Evolutionary conservation across 2,329 filamentous ascomycete genomes (phyloP), one percentile per base, ranked within the genome.

Genomic region (Cercospora berteroae): DNA sequence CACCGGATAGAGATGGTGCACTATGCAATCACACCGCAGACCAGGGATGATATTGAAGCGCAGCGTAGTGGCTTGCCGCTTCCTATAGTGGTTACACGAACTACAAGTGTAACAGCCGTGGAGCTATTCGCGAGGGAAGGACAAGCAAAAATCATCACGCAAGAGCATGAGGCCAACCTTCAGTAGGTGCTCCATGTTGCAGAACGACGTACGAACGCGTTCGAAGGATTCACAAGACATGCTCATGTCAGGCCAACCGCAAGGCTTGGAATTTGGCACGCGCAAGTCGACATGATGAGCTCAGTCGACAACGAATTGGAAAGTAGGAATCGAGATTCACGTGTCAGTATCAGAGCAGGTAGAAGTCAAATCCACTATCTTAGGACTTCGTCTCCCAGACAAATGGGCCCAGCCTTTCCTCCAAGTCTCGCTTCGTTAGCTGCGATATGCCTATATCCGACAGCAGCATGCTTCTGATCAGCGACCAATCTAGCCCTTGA

Each of bases 401-500:
- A 48, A 6, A 10, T 4, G 18, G 23, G 25, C 23, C 13, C 25
- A 52, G 48, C 48, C 5, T 27, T 52, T 6, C 23, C 48, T 6
- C 16, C 48, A 23, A 5, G 12, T 8, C 12, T 52, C 3, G 2
- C 23, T 52, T 52, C 23, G 7, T 25, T n/a, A 25, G 13, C n/a
- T 18, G 29, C 23, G 48, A 27, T 27, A 23, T 23, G 42, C 13
- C 48, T 6, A n/a, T 52, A 13, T 29, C 29, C 20, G 48, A 27
- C 12, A 52, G 39, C 6, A 50, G 25, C 20, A 25, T 23, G 23
- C 12, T 25, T 52, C 48, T 52, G 48, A 27, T 27, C 9, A 13
- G 18, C 25, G 18, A n/a, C n/a, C 18, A n/a, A 7, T n/a, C 31
- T 18, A 64, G 33, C 55, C 48, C 44, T 70, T 72, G 67, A 73